Evolutionary conservation across 2,329 filamentous ascomycete genomes (phyloP), one percentile per base, ranked within the genome.

Genomic region (Aspergillus tanneri): DNA sequence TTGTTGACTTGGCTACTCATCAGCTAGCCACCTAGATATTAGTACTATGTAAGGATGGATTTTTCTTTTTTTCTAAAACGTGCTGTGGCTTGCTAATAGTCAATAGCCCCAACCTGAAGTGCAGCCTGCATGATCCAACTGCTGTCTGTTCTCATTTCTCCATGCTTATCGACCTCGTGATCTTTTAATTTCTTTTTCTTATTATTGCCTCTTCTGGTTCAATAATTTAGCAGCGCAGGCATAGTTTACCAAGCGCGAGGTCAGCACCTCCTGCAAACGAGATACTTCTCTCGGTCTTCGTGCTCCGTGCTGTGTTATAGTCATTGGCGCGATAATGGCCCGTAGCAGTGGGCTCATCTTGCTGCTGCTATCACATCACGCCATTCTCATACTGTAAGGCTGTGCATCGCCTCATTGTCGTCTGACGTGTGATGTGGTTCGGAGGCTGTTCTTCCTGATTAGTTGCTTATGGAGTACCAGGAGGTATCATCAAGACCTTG

Each of bases 31-130:
- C 40, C 44, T 34, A 35, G 30, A 4, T 8, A n/a, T n/a, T n/a
- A n/a, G n/a, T n/a, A n/a, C n/a, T n/a, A n/a, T n/a, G n/a, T n/a
- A n/a, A n/a, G n/a, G n/a, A n/a, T n/a, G n/a, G n/a, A n/a, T n/a
- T n/a, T n/a, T n/a, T n/a, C n/a, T n/a, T n/a, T n/a, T n/a, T n/a
- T n/a, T n/a, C n/a, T 42, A 38, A 47, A 55, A 53, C 53, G 47
- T 53, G 52, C 38, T 48, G 49, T 57, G 53, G 53, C 54, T 54
- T 53, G 53, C 42, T 43, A n/a, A 24, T 36, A 49, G 35, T 52
- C 52, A 37, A 48, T 50, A 53, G 42, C 47, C 14, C 38, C 46
- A 16, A 25, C 30, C 42, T 39, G 38, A 32, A 30, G 22, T 48
- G 47, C 39, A 41, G 19, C 48, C 46, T 56, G 52, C 54, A 48